Conservation (phyloP, 306 rosid species). For the Styphnolobium japonicum region DNA sequence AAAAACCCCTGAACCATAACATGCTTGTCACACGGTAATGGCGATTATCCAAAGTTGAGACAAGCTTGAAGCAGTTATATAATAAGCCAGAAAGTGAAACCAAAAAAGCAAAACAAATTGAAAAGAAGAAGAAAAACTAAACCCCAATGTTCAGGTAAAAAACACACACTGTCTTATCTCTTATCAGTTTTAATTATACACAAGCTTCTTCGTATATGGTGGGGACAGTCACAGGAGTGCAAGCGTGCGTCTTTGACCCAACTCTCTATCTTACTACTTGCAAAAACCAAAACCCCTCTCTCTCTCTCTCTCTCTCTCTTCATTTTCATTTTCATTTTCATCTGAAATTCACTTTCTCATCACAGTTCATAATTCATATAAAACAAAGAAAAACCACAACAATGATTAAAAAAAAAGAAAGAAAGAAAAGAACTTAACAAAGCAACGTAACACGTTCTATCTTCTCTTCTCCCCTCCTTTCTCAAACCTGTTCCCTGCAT, state of each 20-base stretch:
- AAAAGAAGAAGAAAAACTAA: neutral
- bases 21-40: constrained; percentile 10
- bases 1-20: neutral
- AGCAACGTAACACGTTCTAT: too few relatives aligned
- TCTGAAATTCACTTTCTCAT: constrained; percentile 25
- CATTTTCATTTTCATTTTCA: neutral
- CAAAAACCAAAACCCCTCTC: neutral
- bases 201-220: neutral
- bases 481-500: constrained; percentile 24
- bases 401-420: neutral
- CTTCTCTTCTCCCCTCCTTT: constrained; percentile 21
- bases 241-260: constrained; percentile 63
- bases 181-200: neutral
- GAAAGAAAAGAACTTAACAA: constrained; percentile 16
- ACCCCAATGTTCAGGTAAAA: neutral
- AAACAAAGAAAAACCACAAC: constrained; percentile 1
- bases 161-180: neutral
- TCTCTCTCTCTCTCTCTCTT: neutral
- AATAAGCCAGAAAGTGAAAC: neutral
- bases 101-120: neutral
- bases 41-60: constrained; percentile 1
- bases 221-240: constrained; percentile 49
- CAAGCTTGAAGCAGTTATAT: constrained; percentile 12
- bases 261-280: constrained; percentile 28
- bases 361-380: constrained; percentile 23